These are phyloP conservation scores for Penicillium turbatum DNA, from an alignment of 495 filamentous ascomycete species.

Conservation along the genomic window DNA sequence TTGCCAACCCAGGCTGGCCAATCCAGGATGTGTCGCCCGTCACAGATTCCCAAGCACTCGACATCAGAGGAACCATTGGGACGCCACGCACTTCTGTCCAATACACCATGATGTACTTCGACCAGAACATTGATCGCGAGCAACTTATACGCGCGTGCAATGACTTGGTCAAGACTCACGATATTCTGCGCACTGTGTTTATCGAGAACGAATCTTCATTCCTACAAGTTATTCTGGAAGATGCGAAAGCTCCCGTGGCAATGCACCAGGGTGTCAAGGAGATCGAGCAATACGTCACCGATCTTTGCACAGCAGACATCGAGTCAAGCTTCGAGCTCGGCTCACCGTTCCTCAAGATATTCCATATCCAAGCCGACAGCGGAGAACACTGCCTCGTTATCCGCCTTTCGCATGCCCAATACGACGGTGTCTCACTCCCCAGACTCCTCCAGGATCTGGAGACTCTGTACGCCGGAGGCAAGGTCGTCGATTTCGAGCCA, in stretches of 20 bases:
- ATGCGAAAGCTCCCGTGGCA: conserved; percentile 32
- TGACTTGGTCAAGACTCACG: conserved; percentile 48
- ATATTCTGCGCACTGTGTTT: conserved; percentile 64
- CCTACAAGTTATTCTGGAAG: conserved; percentile 52
- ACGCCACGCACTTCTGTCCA: conserved; percentile 42
- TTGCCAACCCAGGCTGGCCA: conserved; percentile 27
- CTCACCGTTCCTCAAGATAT: conserved; percentile 51
- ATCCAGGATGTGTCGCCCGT: conserved; percentile 33
- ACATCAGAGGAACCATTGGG: conserved; percentile 49
- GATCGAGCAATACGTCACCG: conserved; percentile 37
- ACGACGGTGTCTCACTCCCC: conserved; percentile 63
- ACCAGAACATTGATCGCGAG: conserved; percentile 23
- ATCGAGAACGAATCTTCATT: conserved; percentile 44
- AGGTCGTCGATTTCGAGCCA: conserved; percentile 32
- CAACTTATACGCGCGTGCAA: conserved; percentile 31
- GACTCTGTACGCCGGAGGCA: conserved; percentile 37
- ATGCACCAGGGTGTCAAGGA: conserved; percentile 30
- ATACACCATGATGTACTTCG: conserved; percentile 43
- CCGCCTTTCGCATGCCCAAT: conserved; percentile 63
- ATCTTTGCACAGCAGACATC: conserved; percentile 36
- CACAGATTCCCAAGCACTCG: conserved; percentile 42
- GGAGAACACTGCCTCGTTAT: conserved; percentile 47
- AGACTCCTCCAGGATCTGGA: conserved; percentile 48
- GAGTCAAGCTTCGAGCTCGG: conserved; percentile 48
- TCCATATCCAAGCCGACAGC: conserved; percentile 41